phyloP scores from a whole-genome alignment of 1,284 basidiomycete genomes.

The Ceratobasidium sp. region DNA sequence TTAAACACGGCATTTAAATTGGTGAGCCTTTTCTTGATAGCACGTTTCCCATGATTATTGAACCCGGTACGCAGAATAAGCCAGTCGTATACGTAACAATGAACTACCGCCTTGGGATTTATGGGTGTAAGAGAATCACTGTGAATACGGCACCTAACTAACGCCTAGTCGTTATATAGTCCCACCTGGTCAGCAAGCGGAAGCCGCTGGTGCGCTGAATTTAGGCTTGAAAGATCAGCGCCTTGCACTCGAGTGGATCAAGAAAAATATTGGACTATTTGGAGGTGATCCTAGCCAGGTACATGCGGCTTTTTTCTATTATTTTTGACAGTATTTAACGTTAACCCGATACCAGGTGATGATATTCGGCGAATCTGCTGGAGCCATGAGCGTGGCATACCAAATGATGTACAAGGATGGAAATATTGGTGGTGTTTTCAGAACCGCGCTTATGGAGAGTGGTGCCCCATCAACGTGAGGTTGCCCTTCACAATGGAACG shows the following conservation, averaged over 20 bases:
- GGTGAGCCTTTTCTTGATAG: background rate
- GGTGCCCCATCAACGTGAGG: constrained; percentile 36
- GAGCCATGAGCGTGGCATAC: constrained; percentile 43
- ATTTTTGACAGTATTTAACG: background rate
- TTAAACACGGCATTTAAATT: constrained; percentile 6
- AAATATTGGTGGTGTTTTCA: constrained; percentile 32
- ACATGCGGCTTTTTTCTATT: background rate
- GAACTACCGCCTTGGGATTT: constrained; percentile 53
- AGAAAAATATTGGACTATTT: constrained; percentile 53
- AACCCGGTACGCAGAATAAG: constrained; percentile 40
- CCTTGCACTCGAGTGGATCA: constrained; percentile 56
- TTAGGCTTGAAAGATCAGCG: constrained; percentile 54
- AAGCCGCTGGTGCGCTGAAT: constrained; percentile 47
- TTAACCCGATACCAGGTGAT: constrained; percentile 39
- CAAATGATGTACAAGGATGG: constrained; percentile 43
- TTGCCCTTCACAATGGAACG: background rate
- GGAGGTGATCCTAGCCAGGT: constrained; percentile 54
- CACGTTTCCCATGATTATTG: no score
- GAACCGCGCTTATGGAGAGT: constrained; percentile 40
- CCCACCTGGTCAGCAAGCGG: constrained; percentile 45
- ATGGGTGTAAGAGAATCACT: background rate
- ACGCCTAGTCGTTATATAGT: constrained; percentile 15
- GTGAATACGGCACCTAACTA: background rate
- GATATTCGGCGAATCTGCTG: constrained; percentile 47
- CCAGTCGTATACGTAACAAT: constrained; percentile 52